Evolutionary conservation across 805 yeast species (phyloP), one percentile per base, ranked within the genome.

Genomic region (Cyberlindnera samutprakarnensis): DNA sequence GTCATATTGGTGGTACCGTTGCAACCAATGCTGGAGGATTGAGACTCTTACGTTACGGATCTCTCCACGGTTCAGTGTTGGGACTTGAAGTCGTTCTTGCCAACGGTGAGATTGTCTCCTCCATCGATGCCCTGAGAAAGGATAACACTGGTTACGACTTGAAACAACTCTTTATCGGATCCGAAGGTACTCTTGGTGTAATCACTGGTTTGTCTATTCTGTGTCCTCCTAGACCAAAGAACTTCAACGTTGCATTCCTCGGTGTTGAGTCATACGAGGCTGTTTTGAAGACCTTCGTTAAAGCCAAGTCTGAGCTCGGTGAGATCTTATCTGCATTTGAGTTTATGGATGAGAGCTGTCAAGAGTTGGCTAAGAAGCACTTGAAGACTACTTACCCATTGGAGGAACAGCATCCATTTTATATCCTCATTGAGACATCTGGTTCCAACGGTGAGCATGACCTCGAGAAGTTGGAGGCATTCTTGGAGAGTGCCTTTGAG

Each of bases 21-120:
- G 95, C 96, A 14, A 86, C 96, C 14, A 90, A 90, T 54, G 97
- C 97, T 5, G 97, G 97, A 51, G 97, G 97, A 1, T 68, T 88
- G 47, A 67, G 97, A 51, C 65, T 88, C 31, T 61, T 88, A 39
- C 70, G 95, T 46, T 88, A 86, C 54, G 96, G 96, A 3, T 84
- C 95, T 6, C 69, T 88, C 43, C 97, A 90, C 52, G 97, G 97
- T 4, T 64, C 86, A 15, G 95, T 88, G 0, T 62, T 88, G 29
- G 97, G 97, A 2, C 64, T 88, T 35, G 96, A 88, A 60, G 95
- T 76, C 11, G 96, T 88, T n/a, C 63, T 88, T 47, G 82, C 96
- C 12, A 82, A 86, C 54, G 97, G 97, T 29, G 78, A 83, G 13
- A 66, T 90, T 27, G 66, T 81, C 41, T 70, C 80, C 49, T 80